Conservation (phyloP, 1,139 yeast genomes). For the Blastobotrys persicus region DNA sequence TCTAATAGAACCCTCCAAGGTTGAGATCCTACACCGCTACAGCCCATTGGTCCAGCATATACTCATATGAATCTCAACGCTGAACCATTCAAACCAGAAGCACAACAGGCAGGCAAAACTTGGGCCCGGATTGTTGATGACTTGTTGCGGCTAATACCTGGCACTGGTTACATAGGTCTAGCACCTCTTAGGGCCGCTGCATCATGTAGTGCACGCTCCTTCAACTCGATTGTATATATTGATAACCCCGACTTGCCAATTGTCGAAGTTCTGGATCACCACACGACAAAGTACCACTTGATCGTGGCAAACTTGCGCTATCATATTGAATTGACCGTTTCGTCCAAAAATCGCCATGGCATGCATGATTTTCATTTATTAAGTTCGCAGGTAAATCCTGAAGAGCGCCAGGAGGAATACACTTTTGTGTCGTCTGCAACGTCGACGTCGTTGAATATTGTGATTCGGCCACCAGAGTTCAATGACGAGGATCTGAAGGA, state of each 20-base stretch:
- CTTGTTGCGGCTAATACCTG: slow-evolving; percentile 25
- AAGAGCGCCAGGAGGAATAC: slow-evolving; percentile 17
- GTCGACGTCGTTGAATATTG: slow-evolving; percentile 21
- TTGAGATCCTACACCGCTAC: no score
- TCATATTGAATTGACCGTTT: slow-evolving; percentile 23
- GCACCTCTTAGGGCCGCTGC: slow-evolving; percentile 23
- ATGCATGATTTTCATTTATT: slow-evolving; percentile 26
- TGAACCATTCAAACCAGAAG: background rate
- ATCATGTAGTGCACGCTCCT: slow-evolving; percentile 15
- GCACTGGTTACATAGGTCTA: slow-evolving; percentile 21
- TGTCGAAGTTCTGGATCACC: slow-evolving; percentile 15
- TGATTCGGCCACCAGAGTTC: slow-evolving; percentile 31
- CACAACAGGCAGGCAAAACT: slow-evolving; percentile 26
- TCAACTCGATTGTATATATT: slow-evolving; percentile 16
- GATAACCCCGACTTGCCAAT: slow-evolving; percentile 15
- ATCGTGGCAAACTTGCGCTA: slow-evolving; percentile 22
- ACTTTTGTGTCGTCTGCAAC: slow-evolving; percentile 24
- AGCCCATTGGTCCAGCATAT: background rate
- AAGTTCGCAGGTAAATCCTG: background rate
- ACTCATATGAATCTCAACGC: background rate
- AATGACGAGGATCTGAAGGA: slow-evolving; percentile 23
- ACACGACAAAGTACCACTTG: slow-evolving; percentile 14
- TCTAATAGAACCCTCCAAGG: no score
- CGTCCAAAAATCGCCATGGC: slow-evolving; percentile 8
- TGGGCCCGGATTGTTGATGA: slow-evolving; percentile 32